Evolutionary conservation across 2,329 filamentous ascomycete species (phyloP).

Genomic region (Epichloe sp.): DNA sequence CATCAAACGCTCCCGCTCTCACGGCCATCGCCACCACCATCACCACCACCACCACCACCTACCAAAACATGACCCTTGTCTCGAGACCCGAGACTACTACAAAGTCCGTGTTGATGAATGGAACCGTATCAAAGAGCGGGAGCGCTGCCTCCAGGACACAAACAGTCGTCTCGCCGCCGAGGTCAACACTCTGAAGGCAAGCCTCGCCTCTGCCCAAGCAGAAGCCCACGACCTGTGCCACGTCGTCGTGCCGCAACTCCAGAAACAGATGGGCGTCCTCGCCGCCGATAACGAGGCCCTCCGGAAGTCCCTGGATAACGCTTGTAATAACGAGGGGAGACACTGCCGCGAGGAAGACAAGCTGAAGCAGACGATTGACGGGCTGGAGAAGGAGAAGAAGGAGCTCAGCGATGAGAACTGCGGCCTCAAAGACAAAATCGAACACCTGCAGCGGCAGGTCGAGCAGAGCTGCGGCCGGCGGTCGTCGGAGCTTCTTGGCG

Average conservation of each 20-base stretch:
- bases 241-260: conserved; percentile 22
- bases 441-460: conserved; percentile 21
- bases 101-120: conserved; percentile 24
- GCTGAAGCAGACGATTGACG: conserved; percentile 19
- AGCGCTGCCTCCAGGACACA: conserved; percentile 21
- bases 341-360: conserved; percentile 19
- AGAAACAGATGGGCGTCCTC: conserved; percentile 23
- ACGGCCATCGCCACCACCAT: conserved; percentile 18
- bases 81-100: conserved; percentile 20
- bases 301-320: conserved; percentile 22
- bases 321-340: conserved; percentile 17
- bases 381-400: conserved; percentile 24
- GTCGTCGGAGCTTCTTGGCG: conserved; percentile 18
- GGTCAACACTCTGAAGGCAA: conserved; percentile 21
- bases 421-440: conserved; percentile 18
- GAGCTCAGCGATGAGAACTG: conserved; percentile 20
- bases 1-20: conserved; percentile 26
- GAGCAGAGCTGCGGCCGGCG: conserved; percentile 19
- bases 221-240: conserved; percentile 22
- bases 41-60: conserved; percentile 18
- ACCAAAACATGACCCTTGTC: conserved; percentile 14
- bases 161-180: conserved; percentile 22
- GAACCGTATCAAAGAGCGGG: conserved; percentile 23
- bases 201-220: conserved; percentile 21
- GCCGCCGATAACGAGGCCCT: conserved; percentile 26